phyloP scores from a whole-genome alignment of 2,329 filamentous ascomycete species.

The Xylariaceae sp. region DNA sequence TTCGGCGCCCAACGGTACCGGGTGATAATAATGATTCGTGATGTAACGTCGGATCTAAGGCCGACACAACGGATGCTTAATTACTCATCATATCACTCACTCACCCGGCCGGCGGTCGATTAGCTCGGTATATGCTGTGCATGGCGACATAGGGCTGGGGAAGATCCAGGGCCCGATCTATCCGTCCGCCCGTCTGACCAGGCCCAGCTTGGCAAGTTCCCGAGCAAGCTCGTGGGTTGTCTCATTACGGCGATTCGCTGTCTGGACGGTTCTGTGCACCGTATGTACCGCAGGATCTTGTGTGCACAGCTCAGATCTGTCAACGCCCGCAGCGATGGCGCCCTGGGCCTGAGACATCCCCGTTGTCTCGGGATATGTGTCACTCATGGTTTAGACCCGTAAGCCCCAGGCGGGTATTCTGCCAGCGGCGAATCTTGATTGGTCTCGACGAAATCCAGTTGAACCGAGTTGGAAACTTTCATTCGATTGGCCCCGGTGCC shows the following conservation, averaged over 20 bases:
- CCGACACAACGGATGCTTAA: not conserved
- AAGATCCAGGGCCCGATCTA: not conserved
- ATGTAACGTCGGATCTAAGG: not conserved
- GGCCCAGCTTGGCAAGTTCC: not conserved
- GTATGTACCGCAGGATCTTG: not conserved
- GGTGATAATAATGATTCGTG: not conserved
- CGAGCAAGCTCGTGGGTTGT: constrained; percentile 4
- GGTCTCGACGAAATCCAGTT: constrained; percentile 1
- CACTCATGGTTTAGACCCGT: not conserved
- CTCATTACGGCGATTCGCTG: constrained; percentile 11
- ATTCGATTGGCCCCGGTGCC: no score
- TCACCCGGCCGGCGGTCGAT: not conserved
- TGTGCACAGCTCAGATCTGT: constrained; percentile 1
- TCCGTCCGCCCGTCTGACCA: not conserved
- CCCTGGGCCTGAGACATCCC: constrained; percentile 14
- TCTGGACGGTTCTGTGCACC: not conserved
- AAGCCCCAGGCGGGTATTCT: constrained; percentile 1
- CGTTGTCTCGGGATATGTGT: constrained; percentile 6
- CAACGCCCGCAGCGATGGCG: constrained; percentile 3
- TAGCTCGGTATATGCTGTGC: not conserved
- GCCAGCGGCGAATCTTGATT: not conserved
- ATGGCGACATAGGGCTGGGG: not conserved
- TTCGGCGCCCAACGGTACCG: no score
- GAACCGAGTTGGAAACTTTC: no score
- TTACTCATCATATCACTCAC: no score